Evolutionary conservation across 129 eudicot species (phyloP), one percentile per base, ranked within the genome.

Genomic region (Flaveria ramosissima): DNA sequence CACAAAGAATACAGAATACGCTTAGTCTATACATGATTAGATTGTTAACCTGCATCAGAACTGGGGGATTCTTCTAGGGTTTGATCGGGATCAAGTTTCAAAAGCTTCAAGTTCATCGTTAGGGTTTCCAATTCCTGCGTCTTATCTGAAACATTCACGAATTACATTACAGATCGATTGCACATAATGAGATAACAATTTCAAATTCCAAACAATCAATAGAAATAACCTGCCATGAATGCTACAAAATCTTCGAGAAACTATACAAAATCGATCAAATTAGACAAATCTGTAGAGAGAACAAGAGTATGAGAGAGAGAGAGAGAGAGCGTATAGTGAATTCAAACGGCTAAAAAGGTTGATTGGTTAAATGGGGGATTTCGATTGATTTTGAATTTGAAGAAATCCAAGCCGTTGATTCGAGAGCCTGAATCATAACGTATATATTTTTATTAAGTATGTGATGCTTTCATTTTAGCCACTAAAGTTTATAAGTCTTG

Each of bases 61-160:
- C 55, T 68, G 21, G 82, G 76, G 32, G 61, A 70, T 45, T 71
- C 72, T 41, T 71, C 79, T 68, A 66, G 78, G 75, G 83, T 69
- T 75, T 62, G 86, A 81, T 78, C 86, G 19, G 84, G 48, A 84
- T 74, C 78, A 24, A 78, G 72, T 14, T 75, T 71, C 36, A 77
- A 77, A 62, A 27, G 74, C 39, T 63, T 48, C 71, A 75, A 23
- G 2, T 57, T 72, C 63, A 23, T 19, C 3, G 84, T 74, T 32
- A 81, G 45, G 16, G 77, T 81, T 68, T 81, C 80, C 63, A 80
- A 2, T 70, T 78, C 71, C 9, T 20, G 62, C 2, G 23, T 56
- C 50, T 70, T 78, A 13, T 78, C 76, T 78, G 36, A 30, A 68
- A 11, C 55, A 11, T 68, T 50, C 48, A 55, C 21, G 36, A 23